Evolutionary conservation across 306 rosid species (phyloP).

Genomic region (Glycine soja): DNA sequence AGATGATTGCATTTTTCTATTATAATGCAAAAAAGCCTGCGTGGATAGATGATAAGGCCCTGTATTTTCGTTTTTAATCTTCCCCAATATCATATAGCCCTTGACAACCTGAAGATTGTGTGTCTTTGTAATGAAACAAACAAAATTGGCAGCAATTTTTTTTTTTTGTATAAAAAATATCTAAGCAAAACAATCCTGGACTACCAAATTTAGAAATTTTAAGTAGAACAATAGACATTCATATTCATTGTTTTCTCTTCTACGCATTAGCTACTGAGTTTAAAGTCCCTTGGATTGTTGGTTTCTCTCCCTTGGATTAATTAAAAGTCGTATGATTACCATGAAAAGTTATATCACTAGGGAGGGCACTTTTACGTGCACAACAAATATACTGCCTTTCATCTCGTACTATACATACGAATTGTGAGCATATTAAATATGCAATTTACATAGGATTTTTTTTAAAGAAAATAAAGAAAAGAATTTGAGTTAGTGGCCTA

Average conservation of each 20-base stretch:
- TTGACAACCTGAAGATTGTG: slow-evolving; percentile 16
- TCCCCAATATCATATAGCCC: neutral
- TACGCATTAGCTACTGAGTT: too few species aligned
- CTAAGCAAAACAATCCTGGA: neutral
- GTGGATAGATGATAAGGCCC: slow-evolving; percentile 73
- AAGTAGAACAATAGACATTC: neutral
- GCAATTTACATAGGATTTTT: neutral
- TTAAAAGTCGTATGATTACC: too few species aligned
- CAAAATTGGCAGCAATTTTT: neutral
- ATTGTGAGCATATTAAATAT: neutral
- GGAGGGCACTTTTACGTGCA: too few species aligned
- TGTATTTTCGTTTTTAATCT: slow-evolving; percentile 50
- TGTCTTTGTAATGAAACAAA: slow-evolving; percentile 3
- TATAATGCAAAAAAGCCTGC: slow-evolving; percentile 90
- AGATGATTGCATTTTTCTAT: slow-evolving; percentile 92
- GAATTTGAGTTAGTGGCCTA: too few species aligned
- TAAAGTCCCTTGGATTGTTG: too few species aligned
- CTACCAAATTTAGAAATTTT: slow-evolving; percentile 11
- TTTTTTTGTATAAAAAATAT: neutral
- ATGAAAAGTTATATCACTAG: too few species aligned
- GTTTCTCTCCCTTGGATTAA: too few species aligned
- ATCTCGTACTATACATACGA: too few species aligned
- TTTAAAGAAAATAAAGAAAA: neutral
- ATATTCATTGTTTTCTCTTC: neutral
- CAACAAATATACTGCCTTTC: too few species aligned